These are phyloP conservation scores for Hanseniaspora taiwanica DNA, from an alignment of 805 yeast genomes.

Conservation along the genomic window DNA sequence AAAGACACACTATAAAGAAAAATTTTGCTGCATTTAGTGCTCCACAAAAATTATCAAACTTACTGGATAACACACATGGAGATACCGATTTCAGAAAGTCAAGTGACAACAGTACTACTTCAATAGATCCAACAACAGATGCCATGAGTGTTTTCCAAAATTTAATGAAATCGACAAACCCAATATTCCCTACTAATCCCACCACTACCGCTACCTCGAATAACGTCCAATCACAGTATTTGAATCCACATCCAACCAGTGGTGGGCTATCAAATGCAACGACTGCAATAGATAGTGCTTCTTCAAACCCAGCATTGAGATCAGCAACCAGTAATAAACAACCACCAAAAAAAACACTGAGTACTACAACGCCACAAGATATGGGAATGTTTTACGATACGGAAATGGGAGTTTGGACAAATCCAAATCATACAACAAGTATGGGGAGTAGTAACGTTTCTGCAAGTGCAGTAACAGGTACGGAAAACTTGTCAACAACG, in stretches of 20 bases:
- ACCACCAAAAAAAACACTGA: background rate
- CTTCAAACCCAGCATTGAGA: background rate
- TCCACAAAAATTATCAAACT: background rate
- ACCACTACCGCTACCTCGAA: too few species aligned
- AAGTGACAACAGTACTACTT: background rate
- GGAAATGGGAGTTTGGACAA: conserved; percentile 3
- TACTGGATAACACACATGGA: too few species aligned
- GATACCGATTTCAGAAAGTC: background rate
- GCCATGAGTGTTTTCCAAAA: background rate
- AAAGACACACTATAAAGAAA: background rate
- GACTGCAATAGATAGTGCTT: conserved; percentile 6
- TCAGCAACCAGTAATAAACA: background rate
- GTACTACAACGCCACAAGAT: conserved; percentile 6
- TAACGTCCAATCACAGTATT: background rate
- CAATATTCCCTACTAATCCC: background rate
- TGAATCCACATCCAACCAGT: background rate
- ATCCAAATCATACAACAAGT: background rate
- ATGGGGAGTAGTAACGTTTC: background rate
- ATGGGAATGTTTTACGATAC: conserved; percentile 5
- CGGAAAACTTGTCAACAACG: background rate
- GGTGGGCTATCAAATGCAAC: conserved; percentile 6
- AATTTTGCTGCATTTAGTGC: background rate
- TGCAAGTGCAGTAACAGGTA: background rate
- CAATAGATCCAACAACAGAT: background rate
- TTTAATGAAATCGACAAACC: background rate